phyloP scores from a whole-genome alignment of 805 yeast species.

The Yamadazyma paraphyllophila region DNA sequence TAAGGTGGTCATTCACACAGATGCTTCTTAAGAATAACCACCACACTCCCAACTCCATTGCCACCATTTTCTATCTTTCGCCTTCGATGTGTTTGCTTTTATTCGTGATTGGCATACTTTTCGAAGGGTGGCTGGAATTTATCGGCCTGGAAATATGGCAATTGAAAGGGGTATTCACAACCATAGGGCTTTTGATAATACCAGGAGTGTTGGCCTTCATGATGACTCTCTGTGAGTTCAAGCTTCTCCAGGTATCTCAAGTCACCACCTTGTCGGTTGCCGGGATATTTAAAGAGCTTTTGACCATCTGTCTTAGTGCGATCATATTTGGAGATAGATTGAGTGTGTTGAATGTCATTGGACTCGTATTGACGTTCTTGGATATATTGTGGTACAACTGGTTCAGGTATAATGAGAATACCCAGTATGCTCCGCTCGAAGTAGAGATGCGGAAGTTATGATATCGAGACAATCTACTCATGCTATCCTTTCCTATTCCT shows the following conservation, averaged over 20 bases:
- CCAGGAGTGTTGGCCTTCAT: conserved; percentile 89
- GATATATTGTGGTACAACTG: conserved; percentile 86
- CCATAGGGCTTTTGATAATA: conserved; percentile 58
- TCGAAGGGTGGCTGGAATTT: conserved; percentile 68
- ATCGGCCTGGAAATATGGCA: conserved; percentile 60
- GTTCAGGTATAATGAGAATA: conserved; percentile 42
- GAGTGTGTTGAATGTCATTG: conserved; percentile 64
- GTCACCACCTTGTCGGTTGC: conserved; percentile 85
- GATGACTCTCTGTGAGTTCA: conserved; percentile 87
- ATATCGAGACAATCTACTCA: not conserved
- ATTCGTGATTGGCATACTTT: conserved; percentile 55
- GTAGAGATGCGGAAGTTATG: conserved; percentile 6
- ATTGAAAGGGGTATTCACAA: conserved; percentile 52
- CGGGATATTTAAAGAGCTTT: conserved; percentile 88
- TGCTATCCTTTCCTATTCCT: too few relatives aligned
- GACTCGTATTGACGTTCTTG: conserved; percentile 67
- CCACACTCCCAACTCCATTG: conserved; percentile 69
- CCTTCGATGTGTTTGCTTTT: conserved; percentile 77
- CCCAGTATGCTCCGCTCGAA: conserved; percentile 3
- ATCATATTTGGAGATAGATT: conserved; percentile 73
- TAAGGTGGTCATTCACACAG: conserved; percentile 95
- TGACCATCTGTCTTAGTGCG: conserved; percentile 72
- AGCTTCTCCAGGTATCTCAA: conserved; percentile 75
- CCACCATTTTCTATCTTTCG: conserved; percentile 78
- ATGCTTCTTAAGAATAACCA: conserved; percentile 54